phyloP scores from a whole-genome alignment of 257 asterid genomes.

The Solanum medicagineum region DNA sequence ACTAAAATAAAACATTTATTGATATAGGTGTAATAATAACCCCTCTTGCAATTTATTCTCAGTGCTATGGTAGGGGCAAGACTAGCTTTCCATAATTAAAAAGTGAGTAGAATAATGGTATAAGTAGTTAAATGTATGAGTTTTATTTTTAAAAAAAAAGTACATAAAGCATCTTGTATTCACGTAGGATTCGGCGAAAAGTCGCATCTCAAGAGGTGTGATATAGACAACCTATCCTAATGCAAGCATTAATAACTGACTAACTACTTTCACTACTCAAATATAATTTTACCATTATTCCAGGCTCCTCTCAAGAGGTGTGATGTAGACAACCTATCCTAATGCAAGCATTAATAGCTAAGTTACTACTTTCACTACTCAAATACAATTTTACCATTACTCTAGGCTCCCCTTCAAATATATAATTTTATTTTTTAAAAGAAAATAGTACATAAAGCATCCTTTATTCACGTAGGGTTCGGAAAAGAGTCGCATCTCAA shows the following conservation, averaged over 20 bases:
- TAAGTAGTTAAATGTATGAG: background rate
- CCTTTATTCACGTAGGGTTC: no score
- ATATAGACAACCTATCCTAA: background rate
- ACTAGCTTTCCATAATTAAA: background rate
- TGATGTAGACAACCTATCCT: background rate
- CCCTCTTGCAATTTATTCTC: background rate
- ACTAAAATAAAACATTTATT: background rate
- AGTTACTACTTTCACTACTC: rapidly evolving
- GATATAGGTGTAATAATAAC: background rate
- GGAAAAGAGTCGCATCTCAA: no score
- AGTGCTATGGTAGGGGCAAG: background rate
- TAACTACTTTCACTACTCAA: background rate
- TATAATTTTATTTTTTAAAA: no score
- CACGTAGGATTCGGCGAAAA: background rate
- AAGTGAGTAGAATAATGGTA: background rate
- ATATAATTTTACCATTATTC: background rate
- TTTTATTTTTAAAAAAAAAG: no score
- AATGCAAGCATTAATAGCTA: background rate
- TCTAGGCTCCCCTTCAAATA: no score
- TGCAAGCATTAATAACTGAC: background rate
- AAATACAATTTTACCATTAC: background rate
- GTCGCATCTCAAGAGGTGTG: background rate
- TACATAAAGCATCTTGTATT: background rate
- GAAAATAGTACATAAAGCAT: no score
- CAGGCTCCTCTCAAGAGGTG: background rate